phyloP scores from a whole-genome alignment of 208 protist species.

The Leptomonas pyrrhocoris region DNA sequence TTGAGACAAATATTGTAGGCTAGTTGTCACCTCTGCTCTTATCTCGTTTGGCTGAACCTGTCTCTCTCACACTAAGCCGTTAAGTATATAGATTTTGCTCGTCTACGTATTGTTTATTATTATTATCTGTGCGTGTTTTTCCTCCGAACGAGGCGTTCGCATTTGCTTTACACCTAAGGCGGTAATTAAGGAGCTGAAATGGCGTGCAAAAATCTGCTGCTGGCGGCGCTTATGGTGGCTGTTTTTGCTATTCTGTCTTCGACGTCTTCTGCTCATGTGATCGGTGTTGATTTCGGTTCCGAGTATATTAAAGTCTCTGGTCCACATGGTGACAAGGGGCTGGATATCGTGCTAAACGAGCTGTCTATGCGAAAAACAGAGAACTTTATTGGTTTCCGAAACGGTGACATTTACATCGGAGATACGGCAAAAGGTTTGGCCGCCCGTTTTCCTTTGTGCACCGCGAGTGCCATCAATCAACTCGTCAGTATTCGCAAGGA shows the following conservation, averaged over 20 bases:
- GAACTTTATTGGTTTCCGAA: slow-evolving; percentile 90
- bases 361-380: slow-evolving; percentile 92
- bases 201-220: background rate
- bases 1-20: too few relatives aligned
- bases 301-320: slow-evolving; percentile 82
- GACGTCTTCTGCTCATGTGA: slow-evolving; percentile 47
- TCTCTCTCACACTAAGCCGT: too few relatives aligned
- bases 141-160: too few relatives aligned
- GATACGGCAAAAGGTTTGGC: slow-evolving; percentile 85
- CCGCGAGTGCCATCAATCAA: slow-evolving; percentile 66
- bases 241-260: slow-evolving; percentile 7
- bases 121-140: too few relatives aligned
- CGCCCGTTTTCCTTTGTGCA: slow-evolving; percentile 85
- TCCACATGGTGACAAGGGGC: slow-evolving; percentile 59
- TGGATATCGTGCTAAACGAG: slow-evolving; percentile 96
- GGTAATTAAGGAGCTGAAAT: too few relatives aligned
- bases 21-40: too few relatives aligned
- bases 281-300: slow-evolving; percentile 91
- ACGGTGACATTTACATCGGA: slow-evolving; percentile 90
- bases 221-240: slow-evolving; percentile 3
- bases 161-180: too few relatives aligned
- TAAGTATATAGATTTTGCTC: too few relatives aligned
- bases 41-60: too few relatives aligned
- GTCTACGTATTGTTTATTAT: too few relatives aligned
- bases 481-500: slow-evolving; percentile 63